Conservation (phyloP, 305 asterid genomes). For the Fraxinus nigra region DNA sequence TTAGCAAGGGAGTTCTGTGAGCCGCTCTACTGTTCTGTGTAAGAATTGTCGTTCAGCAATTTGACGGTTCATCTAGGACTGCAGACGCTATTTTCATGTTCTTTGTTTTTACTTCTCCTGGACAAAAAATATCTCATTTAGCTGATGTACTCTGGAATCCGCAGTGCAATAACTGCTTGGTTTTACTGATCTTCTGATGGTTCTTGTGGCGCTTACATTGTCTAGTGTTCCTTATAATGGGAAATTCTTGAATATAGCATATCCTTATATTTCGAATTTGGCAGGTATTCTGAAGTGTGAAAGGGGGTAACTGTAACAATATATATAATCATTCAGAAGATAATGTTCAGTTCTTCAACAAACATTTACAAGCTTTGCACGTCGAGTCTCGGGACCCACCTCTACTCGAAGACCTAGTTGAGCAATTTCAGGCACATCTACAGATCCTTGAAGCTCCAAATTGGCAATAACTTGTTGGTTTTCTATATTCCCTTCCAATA, state of each 20-base stretch:
- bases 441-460: conserved; percentile 64
- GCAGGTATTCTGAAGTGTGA: not conserved
- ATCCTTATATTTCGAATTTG: not conserved
- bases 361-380: conserved; percentile 71
- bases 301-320: not conserved
- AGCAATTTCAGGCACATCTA: conserved; percentile 64
- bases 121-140: not conserved
- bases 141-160: not conserved
- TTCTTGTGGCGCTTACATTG: not conserved
- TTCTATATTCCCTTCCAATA: conserved; percentile 71
- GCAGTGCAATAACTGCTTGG: not conserved
- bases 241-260: not conserved
- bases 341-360: not conserved
- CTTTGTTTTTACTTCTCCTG: not conserved
- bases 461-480: conserved; percentile 54
- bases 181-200: not conserved
- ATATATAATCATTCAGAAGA: not conserved
- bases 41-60: not conserved
- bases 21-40: not conserved
- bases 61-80: not conserved
- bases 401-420: conserved; percentile 69
- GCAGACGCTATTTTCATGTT: not conserved
- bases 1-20: not conserved
- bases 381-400: conserved; percentile 63
- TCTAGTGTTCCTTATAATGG: not conserved